Evolutionary conservation across 305 asterid species (phyloP), one percentile per base, ranked within the genome.

Genomic region (Nicotiana rustica): DNA sequence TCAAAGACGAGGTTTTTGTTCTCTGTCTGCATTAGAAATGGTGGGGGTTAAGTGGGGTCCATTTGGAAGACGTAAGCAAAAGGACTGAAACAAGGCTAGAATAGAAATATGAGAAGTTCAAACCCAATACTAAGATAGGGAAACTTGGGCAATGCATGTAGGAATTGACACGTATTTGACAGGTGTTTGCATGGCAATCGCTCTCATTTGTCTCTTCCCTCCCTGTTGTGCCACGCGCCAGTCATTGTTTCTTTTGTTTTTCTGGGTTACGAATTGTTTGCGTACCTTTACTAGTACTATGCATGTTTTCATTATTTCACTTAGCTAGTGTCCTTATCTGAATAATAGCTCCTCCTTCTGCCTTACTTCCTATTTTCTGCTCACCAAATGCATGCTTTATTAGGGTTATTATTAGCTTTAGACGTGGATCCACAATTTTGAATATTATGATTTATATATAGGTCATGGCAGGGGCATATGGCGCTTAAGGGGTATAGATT

Each of bases 81-180:
- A 21, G 4, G 52, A 44, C 52, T 44, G 52, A 44, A 44, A 44
- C 52, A 44, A 44, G 52, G 12, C 13, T 44, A 44, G 52, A 44
- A 19, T 25, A 18, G 8, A 65, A 21, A 25, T 8, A 66, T 10
- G 25, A 25, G 38, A 66, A 12, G 17, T 33, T 67, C 47, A 29
- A 21, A 12, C 14, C 57, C 33, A 57, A 57, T 78, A 38, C 82
- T 78, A 61, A 61, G 56, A 79, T 36, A 61, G 82, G 73, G 73
- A 79, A 79, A 47, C 7, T 12, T 44, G 61, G 73, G 35, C 0
- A 15, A 36, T 79, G 21, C 17, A 61, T 79, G 73, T 56, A 47
- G 59, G 15, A 18, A 4, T 13, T 0, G 82, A 62, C 82, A 61
- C 82, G 73, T 79, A 33, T n/a, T 79, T 12, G 82, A 79, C 82